Base-by-base conservation (phyloP, 225 moss, liverwort and hornwort species). In the Polytrichum formosum region DNA sequence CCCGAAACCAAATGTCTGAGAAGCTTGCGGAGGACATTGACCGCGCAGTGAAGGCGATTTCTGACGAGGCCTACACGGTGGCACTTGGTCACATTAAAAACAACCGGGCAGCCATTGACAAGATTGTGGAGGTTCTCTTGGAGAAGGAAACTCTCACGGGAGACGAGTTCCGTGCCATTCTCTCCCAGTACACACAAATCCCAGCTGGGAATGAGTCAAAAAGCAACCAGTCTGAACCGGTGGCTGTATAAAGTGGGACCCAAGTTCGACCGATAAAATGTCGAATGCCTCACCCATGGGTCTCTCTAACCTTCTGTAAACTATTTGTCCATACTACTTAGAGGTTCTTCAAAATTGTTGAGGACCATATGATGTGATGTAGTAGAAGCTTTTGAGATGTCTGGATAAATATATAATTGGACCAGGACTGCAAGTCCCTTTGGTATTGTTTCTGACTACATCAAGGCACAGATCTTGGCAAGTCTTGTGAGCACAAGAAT, bases 21-120 rank as follows among this genome's bases (percentile, higher is more conserved):
- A 86, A 73, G 74, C 82, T 90, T 20, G 90, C 86, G 1, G 90
- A 90, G 75, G 90, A 90, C 65, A 90, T 90, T 58, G 84, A 90
- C 56, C 29, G 46, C 8, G 83, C 86, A 25, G 82, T 90, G n/a
- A 90, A 90, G 76, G 68, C 77, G 0, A 90, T 90, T 18, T 86
- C 86, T 22, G 86, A 90, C 25, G 30, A 81, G 59, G 90, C 86
- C 19, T 90, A 86, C 30, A 55, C 58, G 26, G 79, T 82, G 23
- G 90, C 90, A 10, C 61, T 86, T 35, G 55, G 31, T 2, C 90
- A 86, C 70, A 82, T 90, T 55, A 67, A 77, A 56, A 72, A 73
- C 55, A 90, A 84, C 55, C 81, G 86, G 37, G 74, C 75, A 33
- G 84, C 87, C 17, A 80, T 88, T 2, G 88, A 85, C 78, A 85